Evolutionary conservation across 768 basidiomycete species (phyloP).

Genomic region (Mycena alexandri): DNA sequence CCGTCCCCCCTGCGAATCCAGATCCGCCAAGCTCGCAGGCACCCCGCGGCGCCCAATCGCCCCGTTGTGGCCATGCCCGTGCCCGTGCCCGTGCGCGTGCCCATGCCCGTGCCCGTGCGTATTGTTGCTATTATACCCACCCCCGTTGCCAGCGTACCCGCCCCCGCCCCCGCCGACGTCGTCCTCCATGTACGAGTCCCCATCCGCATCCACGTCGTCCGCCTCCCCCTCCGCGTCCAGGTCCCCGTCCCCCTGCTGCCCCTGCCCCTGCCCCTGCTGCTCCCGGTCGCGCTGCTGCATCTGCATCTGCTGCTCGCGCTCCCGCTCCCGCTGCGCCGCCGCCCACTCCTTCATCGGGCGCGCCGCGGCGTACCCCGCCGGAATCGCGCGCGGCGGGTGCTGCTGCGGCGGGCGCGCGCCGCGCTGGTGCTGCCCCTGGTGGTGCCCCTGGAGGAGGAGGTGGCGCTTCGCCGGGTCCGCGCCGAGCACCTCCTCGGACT

Average conservation of each 20-base stretch:
- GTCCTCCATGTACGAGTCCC: conserved; percentile 45
- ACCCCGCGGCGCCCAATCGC: conserved; percentile 43
- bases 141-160: not conserved
- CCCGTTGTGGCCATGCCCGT: not conserved
- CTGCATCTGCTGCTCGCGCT: not conserved
- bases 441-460: not conserved
- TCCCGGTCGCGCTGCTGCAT: not conserved
- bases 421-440: not conserved
- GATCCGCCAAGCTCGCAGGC: conserved; percentile 65
- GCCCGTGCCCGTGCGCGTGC: conserved; percentile 7
- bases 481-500: conserved; percentile 48
- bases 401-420: not conserved
- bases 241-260: conserved; percentile 29
- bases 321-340: not conserved
- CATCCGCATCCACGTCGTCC: conserved; percentile 39
- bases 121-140: too few species aligned
- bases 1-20: conserved; percentile 73
- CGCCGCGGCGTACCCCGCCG: conserved; percentile 25
- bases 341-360: conserved; percentile 3
- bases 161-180: conserved; percentile 27
- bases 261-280: not conserved
- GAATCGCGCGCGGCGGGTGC: conserved; percentile 35
- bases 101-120: too few species aligned
- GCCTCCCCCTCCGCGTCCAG: conserved; percentile 47
- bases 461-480: not conserved